phyloP scores from a whole-genome alignment of 2,329 filamentous ascomycete species.

The Cladophialophora carrionii region DNA sequence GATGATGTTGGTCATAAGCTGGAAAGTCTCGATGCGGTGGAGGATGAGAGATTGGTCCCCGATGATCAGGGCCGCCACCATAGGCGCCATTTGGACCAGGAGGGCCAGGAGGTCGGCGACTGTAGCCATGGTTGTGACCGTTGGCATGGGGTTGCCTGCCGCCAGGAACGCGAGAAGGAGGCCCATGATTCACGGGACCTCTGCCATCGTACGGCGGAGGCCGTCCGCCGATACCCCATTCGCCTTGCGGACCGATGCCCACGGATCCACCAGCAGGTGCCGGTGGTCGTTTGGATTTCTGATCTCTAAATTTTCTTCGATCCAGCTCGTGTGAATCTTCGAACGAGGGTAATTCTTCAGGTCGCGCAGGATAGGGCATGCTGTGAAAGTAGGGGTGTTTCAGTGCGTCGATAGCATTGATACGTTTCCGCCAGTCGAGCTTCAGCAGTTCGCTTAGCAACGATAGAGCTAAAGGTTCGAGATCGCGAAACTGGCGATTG shows the following conservation, averaged over 20 bases:
- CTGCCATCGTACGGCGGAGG: constrained; percentile 41
- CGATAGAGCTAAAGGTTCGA: constrained; percentile 72
- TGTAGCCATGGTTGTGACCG: constrained; percentile 30
- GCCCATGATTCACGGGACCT: constrained; percentile 40
- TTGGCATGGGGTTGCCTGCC: constrained; percentile 41
- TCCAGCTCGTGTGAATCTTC: constrained; percentile 98
- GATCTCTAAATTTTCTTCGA: constrained; percentile 82
- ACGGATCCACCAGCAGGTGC: constrained; percentile 91
- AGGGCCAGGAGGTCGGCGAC: constrained; percentile 20
- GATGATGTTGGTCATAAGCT: constrained; percentile 31
- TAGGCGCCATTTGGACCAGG: constrained; percentile 32
- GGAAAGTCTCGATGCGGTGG: constrained; percentile 29
- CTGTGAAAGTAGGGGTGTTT: constrained; percentile 89
- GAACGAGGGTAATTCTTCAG: constrained; percentile 85
- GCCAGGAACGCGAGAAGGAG: constrained; percentile 45
- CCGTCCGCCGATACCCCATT: constrained; percentile 54
- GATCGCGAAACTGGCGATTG: constrained; percentile 72
- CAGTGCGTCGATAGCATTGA: constrained; percentile 92
- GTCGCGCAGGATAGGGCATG: constrained; percentile 74
- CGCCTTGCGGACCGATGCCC: constrained; percentile 67
- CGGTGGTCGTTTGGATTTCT: constrained; percentile 80
- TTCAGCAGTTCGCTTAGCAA: constrained; percentile 80
- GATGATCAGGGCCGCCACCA: constrained; percentile 28
- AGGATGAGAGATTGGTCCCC: constrained; percentile 21
- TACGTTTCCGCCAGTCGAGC: constrained; percentile 83